Percentiles rank a stretch among this genome's conserved stretches.
phyloP scores from a whole-genome alignment of 2,329 filamentous ascomycete genomes.

The Thelonectria discophora region DNA sequence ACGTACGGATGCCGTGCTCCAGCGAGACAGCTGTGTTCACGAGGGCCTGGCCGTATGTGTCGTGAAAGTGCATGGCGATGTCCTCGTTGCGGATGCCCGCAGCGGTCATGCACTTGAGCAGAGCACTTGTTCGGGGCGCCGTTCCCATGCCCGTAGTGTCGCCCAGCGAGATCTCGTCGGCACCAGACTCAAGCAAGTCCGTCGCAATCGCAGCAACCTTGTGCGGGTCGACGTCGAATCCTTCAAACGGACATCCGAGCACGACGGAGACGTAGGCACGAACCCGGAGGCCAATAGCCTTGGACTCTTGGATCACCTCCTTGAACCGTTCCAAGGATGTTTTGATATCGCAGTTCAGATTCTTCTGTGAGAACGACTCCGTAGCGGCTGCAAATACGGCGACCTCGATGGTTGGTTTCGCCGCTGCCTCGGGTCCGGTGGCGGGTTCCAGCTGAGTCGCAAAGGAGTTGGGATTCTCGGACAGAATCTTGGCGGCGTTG shows the following conservation, averaged over 20 bases:
- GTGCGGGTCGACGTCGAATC: constrained; percentile 69
- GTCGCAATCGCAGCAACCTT: constrained; percentile 72
- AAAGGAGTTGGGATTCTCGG: constrained; percentile 59
- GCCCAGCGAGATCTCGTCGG: constrained; percentile 88
- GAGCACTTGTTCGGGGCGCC: constrained; percentile 70
- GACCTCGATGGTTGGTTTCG: constrained; percentile 69
- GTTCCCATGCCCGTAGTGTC: constrained; percentile 94
- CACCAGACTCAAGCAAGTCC: constrained; percentile 82
- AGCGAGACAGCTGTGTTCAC: constrained; percentile 82
- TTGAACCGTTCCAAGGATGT: constrained; percentile 76
- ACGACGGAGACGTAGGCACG: constrained; percentile 85
- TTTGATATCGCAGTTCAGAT: constrained; percentile 82
- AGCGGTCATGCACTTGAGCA: constrained; percentile 70
- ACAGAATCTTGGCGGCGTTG: constrained; percentile 65
- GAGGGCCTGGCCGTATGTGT: constrained; percentile 87
- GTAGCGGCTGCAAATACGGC: constrained; percentile 86
- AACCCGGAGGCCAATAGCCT: constrained; percentile 71
- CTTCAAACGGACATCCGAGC: constrained; percentile 81
- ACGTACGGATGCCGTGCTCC: constrained; percentile 79
- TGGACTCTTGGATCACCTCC: constrained; percentile 74
- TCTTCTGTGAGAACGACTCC: constrained; percentile 81
- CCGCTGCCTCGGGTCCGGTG: constrained; percentile 48
- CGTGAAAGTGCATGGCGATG: constrained; percentile 86
- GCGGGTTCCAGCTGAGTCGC: constrained; percentile 60
- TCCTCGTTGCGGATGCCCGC: constrained; percentile 75